Evolutionary conservation across 495 filamentous ascomycete genomes (phyloP).

Genomic region (Chaetomium cochliodes): DNA sequence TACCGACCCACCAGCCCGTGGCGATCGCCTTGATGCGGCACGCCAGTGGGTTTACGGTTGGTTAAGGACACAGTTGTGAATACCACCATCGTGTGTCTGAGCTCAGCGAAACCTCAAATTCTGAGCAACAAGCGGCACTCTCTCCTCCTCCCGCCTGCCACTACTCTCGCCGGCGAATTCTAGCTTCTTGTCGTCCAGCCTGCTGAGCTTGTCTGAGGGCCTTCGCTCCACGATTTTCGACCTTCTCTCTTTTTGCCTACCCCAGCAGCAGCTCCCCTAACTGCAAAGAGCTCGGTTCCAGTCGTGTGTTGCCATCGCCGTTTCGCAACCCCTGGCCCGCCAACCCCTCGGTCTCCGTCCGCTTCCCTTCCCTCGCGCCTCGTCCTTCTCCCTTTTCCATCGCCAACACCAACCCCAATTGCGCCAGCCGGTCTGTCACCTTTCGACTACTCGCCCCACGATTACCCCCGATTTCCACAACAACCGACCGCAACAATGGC

Average conservation of each 20-base stretch:
- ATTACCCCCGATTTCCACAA: slow-evolving; percentile 4
- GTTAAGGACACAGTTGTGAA: slow-evolving; percentile 40
- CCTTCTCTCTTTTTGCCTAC: not conserved
- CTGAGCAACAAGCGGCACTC: not conserved
- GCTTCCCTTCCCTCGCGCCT: not conserved
- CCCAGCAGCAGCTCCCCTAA: not conserved
- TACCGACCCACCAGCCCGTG: slow-evolving; percentile 21
- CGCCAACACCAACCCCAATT: slow-evolving; percentile 6
- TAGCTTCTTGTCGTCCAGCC: slow-evolving; percentile 8
- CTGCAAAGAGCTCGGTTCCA: not conserved
- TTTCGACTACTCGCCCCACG: slow-evolving; percentile 9
- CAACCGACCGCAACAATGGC: slow-evolving; percentile 59
- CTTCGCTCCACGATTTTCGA: not conserved
- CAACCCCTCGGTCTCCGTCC: not conserved
- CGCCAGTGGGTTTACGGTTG: slow-evolving; percentile 17
- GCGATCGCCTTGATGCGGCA: slow-evolving; percentile 20
- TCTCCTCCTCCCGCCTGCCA: not conserved
- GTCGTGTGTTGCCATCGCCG: not conserved
- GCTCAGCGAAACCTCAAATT: slow-evolving; percentile 27
- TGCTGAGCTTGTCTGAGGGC: slow-evolving; percentile 9
- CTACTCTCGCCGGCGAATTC: slow-evolving; percentile 16
- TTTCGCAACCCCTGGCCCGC: slow-evolving; percentile 1
- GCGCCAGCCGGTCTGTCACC: slow-evolving; percentile 33
- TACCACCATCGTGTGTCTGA: slow-evolving; percentile 23
- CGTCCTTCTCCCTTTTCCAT: slow-evolving; percentile 1